Conservation (phyloP, 163 green algal genomes). For the Botryococcus braunii region DNA sequence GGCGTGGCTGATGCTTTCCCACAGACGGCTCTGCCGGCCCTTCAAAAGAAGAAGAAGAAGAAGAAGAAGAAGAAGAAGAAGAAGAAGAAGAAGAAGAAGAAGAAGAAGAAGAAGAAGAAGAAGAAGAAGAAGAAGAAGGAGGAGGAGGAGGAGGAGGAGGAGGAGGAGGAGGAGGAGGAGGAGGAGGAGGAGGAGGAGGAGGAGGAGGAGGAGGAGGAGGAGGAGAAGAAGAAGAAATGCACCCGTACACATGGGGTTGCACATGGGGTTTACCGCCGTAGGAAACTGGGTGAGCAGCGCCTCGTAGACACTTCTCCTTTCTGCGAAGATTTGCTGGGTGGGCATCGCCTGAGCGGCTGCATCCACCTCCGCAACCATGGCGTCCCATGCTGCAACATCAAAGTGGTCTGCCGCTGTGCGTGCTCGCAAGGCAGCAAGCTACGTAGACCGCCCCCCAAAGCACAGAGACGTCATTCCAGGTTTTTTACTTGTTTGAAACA, state of each 20-base stretch:
- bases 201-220: not conserved
- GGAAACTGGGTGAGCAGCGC: slow-evolving; percentile 35
- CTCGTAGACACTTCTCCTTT: slow-evolving; percentile 22
- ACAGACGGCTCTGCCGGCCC: no score
- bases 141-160: not conserved
- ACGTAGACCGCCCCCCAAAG: not conserved
- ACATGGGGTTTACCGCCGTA: no score
- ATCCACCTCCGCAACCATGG: slow-evolving; percentile 23
- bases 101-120: not conserved
- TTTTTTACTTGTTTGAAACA: no score
- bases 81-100: not conserved
- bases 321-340: no score
- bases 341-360: no score
- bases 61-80: not conserved
- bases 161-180: not conserved
- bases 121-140: not conserved
- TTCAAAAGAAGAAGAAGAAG: no score
- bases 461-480: no score
- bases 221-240: no score
- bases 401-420: slow-evolving; percentile 21
- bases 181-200: not conserved
- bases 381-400: slow-evolving; percentile 26
- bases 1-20: no score
- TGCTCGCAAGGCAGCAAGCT: slow-evolving; percentile 1
- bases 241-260: not conserved